These are phyloP conservation scores for Mycena galopus DNA, from an alignment of 768 basidiomycete species.

Conservation along the genomic window DNA sequence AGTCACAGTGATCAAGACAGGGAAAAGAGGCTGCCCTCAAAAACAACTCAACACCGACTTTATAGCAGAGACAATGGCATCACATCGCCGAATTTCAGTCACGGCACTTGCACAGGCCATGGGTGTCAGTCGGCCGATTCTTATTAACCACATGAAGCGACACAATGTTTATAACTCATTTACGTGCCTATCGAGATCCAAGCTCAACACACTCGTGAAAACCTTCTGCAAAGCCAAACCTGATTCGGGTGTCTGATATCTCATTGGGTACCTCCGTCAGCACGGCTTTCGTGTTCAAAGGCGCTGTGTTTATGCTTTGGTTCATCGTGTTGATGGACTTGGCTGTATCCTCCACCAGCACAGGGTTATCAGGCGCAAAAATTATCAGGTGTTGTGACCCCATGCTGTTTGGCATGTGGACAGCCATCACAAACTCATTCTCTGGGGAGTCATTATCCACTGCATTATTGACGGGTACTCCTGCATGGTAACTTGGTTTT, in stretches of 20 bases:
- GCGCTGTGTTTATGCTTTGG: constrained; percentile 27
- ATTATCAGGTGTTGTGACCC: too few relatives aligned
- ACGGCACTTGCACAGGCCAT: background rate
- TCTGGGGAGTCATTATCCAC: too few relatives aligned
- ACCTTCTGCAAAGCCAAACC: constrained; percentile 37
- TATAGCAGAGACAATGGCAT: background rate
- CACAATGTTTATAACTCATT: constrained; percentile 19
- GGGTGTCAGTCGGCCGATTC: constrained; percentile 2
- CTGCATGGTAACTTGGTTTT: too few relatives aligned
- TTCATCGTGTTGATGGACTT: constrained; percentile 42
- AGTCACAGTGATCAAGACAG: background rate
- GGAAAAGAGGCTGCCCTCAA: constrained; percentile 8
- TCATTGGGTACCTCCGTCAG: constrained; percentile 38
- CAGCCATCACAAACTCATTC: too few relatives aligned
- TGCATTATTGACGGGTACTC: too few relatives aligned
- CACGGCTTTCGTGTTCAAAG: constrained; percentile 40
- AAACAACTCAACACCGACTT: constrained; percentile 6
- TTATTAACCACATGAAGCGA: background rate
- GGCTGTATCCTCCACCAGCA: too few relatives aligned
- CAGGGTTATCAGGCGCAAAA: too few relatives aligned
- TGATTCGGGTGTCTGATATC: constrained; percentile 43
- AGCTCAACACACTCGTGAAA: constrained; percentile 25
- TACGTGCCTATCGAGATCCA: constrained; percentile 10
- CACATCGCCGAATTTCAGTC: background rate
- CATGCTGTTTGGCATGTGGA: too few relatives aligned